A percentile compares a stretch with the other conserved stretches of the same genome.
phyloP scores from a whole-genome alignment of 2,329 filamentous ascomycete species.

The Sphaerulina musiva region DNA sequence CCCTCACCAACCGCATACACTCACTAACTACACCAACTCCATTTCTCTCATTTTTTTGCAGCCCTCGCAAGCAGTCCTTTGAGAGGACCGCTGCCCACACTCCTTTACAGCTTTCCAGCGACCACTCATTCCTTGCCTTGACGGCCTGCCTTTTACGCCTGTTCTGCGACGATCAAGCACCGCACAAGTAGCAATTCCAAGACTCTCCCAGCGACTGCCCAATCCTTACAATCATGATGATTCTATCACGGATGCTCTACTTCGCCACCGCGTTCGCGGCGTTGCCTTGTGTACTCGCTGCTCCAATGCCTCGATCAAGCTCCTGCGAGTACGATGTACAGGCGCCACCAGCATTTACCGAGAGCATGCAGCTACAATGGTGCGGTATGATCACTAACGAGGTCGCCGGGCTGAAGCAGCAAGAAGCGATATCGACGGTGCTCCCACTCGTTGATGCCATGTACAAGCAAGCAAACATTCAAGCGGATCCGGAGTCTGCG shows the following conservation, averaged over 20 bases:
- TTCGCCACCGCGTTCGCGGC: background rate
- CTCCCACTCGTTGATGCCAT: conserved; percentile 1
- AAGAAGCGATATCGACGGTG: conserved; percentile 1
- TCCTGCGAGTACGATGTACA: conserved; percentile 5
- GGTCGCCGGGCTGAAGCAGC: conserved; percentile 4
- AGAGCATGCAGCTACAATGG: conserved; percentile 11
- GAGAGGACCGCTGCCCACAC: conserved; percentile 2
- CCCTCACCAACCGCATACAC: background rate
- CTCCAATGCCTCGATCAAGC: conserved; percentile 3
- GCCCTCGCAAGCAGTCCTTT: conserved; percentile 1
- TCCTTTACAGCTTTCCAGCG: background rate
- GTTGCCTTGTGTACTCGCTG: conserved; percentile 4
- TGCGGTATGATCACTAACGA: conserved; percentile 14
- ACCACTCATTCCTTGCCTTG: background rate
- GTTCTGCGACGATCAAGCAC: background rate
- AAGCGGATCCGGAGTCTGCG: conserved; percentile 2
- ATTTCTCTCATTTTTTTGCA: background rate
- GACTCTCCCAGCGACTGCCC: conserved; percentile 1
- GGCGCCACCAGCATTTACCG: conserved; percentile 6
- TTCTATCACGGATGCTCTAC: conserved; percentile 3
- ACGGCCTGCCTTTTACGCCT: background rate
- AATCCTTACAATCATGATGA: too few species aligned
- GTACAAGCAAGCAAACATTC: conserved; percentile 12
- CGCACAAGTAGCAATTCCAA: background rate
- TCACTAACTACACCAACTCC: background rate